Evolutionary conservation across 2,329 filamentous ascomycete species (phyloP), one percentile per base, ranked within the genome.

Genomic region (Colletotrichum eleusines): DNA sequence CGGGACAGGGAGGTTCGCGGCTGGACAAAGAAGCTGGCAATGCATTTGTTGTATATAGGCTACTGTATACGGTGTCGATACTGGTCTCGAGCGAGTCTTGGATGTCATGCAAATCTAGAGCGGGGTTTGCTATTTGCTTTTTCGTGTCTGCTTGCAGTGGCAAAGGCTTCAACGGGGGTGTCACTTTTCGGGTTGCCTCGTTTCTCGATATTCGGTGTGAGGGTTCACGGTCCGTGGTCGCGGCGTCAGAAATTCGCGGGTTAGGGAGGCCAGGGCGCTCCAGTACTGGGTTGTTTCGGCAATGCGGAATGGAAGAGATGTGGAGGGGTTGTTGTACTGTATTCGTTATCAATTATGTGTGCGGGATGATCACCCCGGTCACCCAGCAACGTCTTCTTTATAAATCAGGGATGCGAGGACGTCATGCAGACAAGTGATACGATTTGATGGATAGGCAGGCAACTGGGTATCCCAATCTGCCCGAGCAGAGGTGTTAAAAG

Each of bases 341-440:
- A 61, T 51, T 51, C 59, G 48, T 44, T 44, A n/a, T n/a, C n/a
- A n/a, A n/a, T n/a, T n/a, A 16, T 60, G 42, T 31, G 46, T 44
- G 38, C 57, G 51, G 42, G 38, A 55, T 28, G 54, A 61, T 60
- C 26, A 16, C 31, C 58, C 57, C 44, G 48, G 69, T 72, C 60
- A 72, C 69, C 66, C 55, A 65, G 69, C 69, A 72, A 72, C 69
- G 66, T 64, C 28, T 46, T 55, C 64, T 63, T 71, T 71, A 68
- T 63, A 68, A 71, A 71, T 63, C 69, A 72, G 57, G 50, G 48
- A 64, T 54, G 18, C 44, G 33, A 59, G 65, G 69, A 71, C 65
- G 65, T 71, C 54, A 70, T 70, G 67, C 57, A 44, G 38, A 51
- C 50, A 70, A 55, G 26, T 50, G 54, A 58, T 42, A 33, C 11